Evolutionary conservation across 805 yeast genomes (phyloP).

Genomic region (Cyberlindnera mississippiensis): DNA sequence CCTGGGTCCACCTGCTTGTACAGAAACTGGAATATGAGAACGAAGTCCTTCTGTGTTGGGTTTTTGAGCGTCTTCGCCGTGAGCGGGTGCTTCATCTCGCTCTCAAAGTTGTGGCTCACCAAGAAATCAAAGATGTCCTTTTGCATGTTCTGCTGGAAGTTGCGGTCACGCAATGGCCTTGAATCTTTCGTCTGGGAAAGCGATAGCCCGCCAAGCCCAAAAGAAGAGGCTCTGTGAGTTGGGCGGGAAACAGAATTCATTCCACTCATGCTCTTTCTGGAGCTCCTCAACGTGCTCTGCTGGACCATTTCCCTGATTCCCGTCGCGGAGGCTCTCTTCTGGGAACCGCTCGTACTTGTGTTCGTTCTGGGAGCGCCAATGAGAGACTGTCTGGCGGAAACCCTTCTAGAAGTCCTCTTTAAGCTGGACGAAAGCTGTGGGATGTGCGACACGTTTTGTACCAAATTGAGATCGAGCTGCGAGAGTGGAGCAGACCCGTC

Average conservation of each 20-base stretch:
- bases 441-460: constrained; percentile 25
- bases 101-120: constrained; percentile 60
- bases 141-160: constrained; percentile 60
- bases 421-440: constrained; percentile 25
- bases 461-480: constrained; percentile 25
- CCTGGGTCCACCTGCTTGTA: constrained; percentile 78
- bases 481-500: constrained; percentile 22
- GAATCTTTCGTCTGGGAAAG: constrained; percentile 48
- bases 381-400: constrained; percentile 28
- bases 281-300: constrained; percentile 24
- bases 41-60: constrained; percentile 88
- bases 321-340: constrained; percentile 22
- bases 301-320: constrained; percentile 28
- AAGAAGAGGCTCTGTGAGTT: constrained; percentile 24
- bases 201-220: constrained; percentile 22
- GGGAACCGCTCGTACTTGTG: constrained; percentile 6
- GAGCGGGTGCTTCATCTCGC: constrained; percentile 68
- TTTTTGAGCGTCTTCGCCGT: constrained; percentile 58
- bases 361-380: constrained; percentile 29
- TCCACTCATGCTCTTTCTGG: constrained; percentile 24
- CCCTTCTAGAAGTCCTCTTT: constrained; percentile 23
- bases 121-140: constrained; percentile 67
- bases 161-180: constrained; percentile 72
- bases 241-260: constrained; percentile 14
- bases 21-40: constrained; percentile 72